phyloP scores from a whole-genome alignment of 2,329 filamentous ascomycete species.

The Hortaea werneckii region DNA sequence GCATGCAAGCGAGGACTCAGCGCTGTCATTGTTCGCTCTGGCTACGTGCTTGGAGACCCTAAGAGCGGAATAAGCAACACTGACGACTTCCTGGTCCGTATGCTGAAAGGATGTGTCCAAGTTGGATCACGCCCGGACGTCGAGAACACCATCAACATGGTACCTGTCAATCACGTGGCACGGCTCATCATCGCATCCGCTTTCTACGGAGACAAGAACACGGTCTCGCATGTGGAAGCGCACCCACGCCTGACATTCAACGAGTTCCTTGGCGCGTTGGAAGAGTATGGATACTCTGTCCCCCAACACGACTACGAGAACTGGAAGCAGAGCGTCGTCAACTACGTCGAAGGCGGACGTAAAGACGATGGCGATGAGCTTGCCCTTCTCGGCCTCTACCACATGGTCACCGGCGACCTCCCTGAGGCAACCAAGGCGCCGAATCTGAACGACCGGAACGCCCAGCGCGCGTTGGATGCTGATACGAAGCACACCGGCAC shows the following conservation, averaged over 20 bases:
- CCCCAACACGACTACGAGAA: constrained; percentile 56
- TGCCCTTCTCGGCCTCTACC: constrained; percentile 64
- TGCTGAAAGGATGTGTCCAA: constrained; percentile 82
- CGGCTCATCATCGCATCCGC: constrained; percentile 67
- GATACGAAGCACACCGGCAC: constrained; percentile 47
- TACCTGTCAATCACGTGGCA: constrained; percentile 76
- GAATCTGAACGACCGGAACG: constrained; percentile 64
- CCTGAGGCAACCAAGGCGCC: constrained; percentile 60
- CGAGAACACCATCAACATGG: constrained; percentile 76
- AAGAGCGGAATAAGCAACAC: constrained; percentile 62
- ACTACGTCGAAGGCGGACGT: constrained; percentile 52
- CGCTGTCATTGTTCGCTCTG: constrained; percentile 69
- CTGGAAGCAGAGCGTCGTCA: constrained; percentile 59
- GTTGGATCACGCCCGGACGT: constrained; percentile 64
- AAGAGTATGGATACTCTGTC: constrained; percentile 62
- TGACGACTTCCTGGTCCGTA: constrained; percentile 82
- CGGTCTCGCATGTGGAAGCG: constrained; percentile 66
- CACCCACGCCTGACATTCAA: constrained; percentile 71
- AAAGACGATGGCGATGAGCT: constrained; percentile 54
- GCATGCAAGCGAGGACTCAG: constrained; percentile 67
- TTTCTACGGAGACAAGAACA: constrained; percentile 42
- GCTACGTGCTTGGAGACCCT: constrained; percentile 72
- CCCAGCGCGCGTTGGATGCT: constrained; percentile 51
- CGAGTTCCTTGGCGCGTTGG: constrained; percentile 61
- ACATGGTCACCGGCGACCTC: constrained; percentile 62